Evolutionary conservation across 2,329 filamentous ascomycete genomes (phyloP), one percentile per base, ranked within the genome.

Genomic region (Phialophora verrucosa): DNA sequence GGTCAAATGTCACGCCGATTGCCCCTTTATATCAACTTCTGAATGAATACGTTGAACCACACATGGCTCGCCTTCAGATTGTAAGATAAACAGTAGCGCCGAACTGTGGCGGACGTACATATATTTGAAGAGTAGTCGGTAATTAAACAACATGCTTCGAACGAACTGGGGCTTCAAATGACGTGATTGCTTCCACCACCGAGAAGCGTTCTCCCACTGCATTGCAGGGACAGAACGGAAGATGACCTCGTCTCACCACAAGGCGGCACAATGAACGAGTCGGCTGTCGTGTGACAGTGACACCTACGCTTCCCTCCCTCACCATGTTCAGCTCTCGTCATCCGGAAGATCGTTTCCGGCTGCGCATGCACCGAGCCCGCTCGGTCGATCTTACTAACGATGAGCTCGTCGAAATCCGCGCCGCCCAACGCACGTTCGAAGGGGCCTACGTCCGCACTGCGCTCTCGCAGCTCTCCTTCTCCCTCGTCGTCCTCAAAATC

Each of bases 361-460:
- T 96, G 59, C 91, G 93, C 68, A 83, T 91, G 70, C 93, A 97
- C 80, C 89, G 93, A 62, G 93, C 93, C 53, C 88, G 91, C 68
- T 93, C 91, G 27, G 90, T 96, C 35, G 83, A 95, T 27, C 84
- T 97, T 67, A 96, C 92, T 3, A 83, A 88, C 27, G 85, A 90
- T 72, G 94, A 97, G 78, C 89, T 99, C 51, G 91, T 97, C 70
- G 95, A 98, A 80, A 90, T 98, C 71, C 91, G 95, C 70, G 95
- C 95, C 12, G 92, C 94, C 11, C 95, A 99, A 77, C 88, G 95
- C 62, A 99, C 95, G 1, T 99, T 98, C 74, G 95, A 99, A 79
- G 95, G 95, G 25, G 95, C 95, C 25, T 99, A 98, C 79, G 90
- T 97, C 75, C 91, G 95, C 68, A 99, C 95, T 0, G 93, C 94